Evolutionary conservation across 1,139 yeast species (phyloP), one percentile per base, ranked within the genome.

Genomic region (Blastobotrys illinoisensis): DNA sequence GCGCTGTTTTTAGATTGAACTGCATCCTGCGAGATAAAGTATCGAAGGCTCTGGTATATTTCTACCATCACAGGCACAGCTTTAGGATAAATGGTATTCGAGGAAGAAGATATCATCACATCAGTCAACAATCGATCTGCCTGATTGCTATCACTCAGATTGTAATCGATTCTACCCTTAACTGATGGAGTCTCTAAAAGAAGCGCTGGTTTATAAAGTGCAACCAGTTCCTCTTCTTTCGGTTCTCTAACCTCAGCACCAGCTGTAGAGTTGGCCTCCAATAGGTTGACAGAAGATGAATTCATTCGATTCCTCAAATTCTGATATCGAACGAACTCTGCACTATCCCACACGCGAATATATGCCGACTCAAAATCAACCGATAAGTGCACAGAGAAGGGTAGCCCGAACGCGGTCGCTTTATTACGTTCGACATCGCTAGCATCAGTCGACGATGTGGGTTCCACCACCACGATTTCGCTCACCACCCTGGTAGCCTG

Each of bases 21-120:
- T 3, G 32, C 11, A 11, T 26, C 32, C 13, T 26, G 32, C 3
- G 32, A 26, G 13, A 55, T 50, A 6, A 40, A 32, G 3, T 44
- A 40, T 48, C 51, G 52, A 18, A 51, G 44, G 11, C 24, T 23
- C n/a, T 50, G 52, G 21, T 78, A 73, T 53, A 88, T 74, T 58
- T 85, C 91, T 51, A 75, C 68, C 9, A 89, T 65, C 9, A 89
- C 86, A 0, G 97, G 96, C 20, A 90, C 89, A 69, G 96, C 88
- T 1, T 82, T 74, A 0, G 96, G 81, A 57, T 80, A 79, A 5
- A 93, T 66, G 0, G 77, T 78, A 66, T 93, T 93, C 54, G 81
- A 82, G 0, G 97, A 87, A 0, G 89, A 78, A n/a, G 88, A 79
- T 5, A 88, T 82, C 28, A 79, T 69, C 0, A 86, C 72, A 56